phyloP scores from a whole-genome alignment of 192 early-diverging fungal genomes.

The Coemansia brasiliensis region DNA sequence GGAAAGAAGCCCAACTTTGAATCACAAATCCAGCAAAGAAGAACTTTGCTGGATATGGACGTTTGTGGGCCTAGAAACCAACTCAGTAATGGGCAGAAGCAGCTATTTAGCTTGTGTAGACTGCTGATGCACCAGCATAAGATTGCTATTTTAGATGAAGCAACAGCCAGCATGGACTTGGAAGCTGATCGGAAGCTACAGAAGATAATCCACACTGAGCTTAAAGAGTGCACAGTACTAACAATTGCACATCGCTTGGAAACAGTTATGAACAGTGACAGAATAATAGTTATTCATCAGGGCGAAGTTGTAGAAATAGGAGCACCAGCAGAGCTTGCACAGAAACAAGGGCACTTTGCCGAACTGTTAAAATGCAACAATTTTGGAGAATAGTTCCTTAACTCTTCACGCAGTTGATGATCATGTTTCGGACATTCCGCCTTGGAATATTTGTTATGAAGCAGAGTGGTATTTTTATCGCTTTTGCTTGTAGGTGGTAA shows the following conservation, averaged over 20 bases:
- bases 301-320: constrained; percentile 13
- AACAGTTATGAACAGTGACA: constrained; percentile 63
- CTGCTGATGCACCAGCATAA: constrained; percentile 56
- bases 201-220: constrained; percentile 50
- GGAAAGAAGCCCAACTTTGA: neutral
- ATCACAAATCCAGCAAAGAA: neutral
- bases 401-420: no score
- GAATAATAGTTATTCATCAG: constrained; percentile 65
- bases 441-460: no score
- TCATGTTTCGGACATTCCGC: no score
- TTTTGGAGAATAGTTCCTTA: constrained; percentile 14
- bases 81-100: constrained; percentile 56
- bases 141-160: constrained; percentile 68
- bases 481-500: neutral
- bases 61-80: neutral
- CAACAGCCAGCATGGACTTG: constrained; percentile 64
- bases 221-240: constrained; percentile 50
- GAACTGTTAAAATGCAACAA: constrained; percentile 9
- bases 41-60: neutral
- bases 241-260: constrained; percentile 74
- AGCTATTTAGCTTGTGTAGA: constrained; percentile 64
- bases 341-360: constrained; percentile 12
- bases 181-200: constrained; percentile 18
- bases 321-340: constrained; percentile 2
- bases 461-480: no score